phyloP scores from a whole-genome alignment of 805 yeast species.

The Myxozyma kluyveri region DNA sequence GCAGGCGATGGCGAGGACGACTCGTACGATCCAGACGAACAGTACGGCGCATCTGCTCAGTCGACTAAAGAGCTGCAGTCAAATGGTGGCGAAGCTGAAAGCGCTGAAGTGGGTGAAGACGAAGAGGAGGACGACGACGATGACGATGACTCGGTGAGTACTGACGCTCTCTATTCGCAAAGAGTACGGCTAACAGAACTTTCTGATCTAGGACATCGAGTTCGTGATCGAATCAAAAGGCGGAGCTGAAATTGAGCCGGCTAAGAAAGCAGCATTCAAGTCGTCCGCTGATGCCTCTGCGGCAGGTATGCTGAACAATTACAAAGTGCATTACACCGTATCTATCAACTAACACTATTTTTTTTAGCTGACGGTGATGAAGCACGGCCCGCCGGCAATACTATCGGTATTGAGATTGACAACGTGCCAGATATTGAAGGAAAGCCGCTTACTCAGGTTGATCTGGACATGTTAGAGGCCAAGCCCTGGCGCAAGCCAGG shows the following conservation, averaged over 20 bases:
- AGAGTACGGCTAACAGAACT: neutral
- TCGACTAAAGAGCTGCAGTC: neutral
- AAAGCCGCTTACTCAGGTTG: slow-evolving; percentile 74
- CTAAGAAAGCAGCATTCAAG: slow-evolving; percentile 26
- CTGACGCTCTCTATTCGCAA: neutral
- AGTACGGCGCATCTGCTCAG: slow-evolving; percentile 30
- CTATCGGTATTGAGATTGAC: slow-evolving; percentile 59
- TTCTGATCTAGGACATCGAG: slow-evolving; percentile 63
- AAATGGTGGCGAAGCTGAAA: neutral
- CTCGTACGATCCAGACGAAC: slow-evolving; percentile 45
- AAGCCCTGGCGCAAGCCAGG: slow-evolving; percentile 99
- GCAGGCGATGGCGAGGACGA: slow-evolving; percentile 41
- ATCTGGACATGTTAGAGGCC: slow-evolving; percentile 76
- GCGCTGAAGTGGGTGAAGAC: slow-evolving; percentile 29
- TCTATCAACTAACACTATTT: neutral
- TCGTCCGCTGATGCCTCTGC: neutral
- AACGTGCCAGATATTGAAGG: slow-evolving; percentile 74
- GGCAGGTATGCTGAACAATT: too few species aligned
- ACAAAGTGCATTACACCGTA: too few species aligned
- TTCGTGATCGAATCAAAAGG: slow-evolving; percentile 62
- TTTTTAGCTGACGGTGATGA: neutral
- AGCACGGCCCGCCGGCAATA: slow-evolving; percentile 6
- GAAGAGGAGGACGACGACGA: slow-evolving; percentile 46
- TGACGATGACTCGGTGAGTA: slow-evolving; percentile 44
- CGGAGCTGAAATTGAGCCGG: slow-evolving; percentile 36